These are phyloP conservation scores for Schizochytrium sp. DNA, from an alignment of 108 stramenopile species.

Conservation along the genomic window DNA sequence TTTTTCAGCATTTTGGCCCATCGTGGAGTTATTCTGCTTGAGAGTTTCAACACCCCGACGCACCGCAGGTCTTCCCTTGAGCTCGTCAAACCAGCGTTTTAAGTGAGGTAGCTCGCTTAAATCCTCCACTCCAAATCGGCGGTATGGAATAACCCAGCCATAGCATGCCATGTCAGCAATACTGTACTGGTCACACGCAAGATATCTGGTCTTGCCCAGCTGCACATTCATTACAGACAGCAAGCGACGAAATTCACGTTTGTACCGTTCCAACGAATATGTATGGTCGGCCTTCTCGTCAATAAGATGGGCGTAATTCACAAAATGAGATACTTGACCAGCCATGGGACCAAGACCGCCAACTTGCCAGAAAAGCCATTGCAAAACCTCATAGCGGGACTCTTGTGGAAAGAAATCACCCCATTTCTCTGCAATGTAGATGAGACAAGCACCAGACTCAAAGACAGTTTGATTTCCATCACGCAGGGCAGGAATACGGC, in stretches of 20 bases:
- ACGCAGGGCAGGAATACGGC: constrained; percentile 46
- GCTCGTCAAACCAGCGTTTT: constrained; percentile 43
- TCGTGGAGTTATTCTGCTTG: neutral
- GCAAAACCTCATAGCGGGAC: constrained; percentile 34
- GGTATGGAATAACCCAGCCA: constrained; percentile 54
- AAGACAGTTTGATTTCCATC: constrained; percentile 47
- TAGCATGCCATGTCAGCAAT: constrained; percentile 57
- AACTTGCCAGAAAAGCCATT: constrained; percentile 61
- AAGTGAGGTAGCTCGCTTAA: constrained; percentile 5
- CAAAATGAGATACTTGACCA: constrained; percentile 54
- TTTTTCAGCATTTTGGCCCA: neutral
- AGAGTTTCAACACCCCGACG: constrained; percentile 30
- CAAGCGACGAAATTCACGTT: constrained; percentile 17
- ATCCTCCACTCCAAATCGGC: constrained; percentile 27
- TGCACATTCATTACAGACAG: constrained; percentile 42
- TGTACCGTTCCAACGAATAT: constrained; percentile 36
- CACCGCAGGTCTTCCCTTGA: constrained; percentile 33
- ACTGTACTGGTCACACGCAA: constrained; percentile 23
- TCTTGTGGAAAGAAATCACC: constrained; percentile 18
- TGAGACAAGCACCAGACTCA: constrained; percentile 34
- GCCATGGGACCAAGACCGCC: constrained; percentile 59
- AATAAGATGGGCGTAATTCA: constrained; percentile 44
- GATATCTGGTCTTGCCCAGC: constrained; percentile 13
- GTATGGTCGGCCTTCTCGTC: constrained; percentile 42
- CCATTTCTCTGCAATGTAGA: constrained; percentile 57